Evolutionary conservation across 2,329 filamentous ascomycete genomes (phyloP).

Genomic region (Lachnum nothofagi): DNA sequence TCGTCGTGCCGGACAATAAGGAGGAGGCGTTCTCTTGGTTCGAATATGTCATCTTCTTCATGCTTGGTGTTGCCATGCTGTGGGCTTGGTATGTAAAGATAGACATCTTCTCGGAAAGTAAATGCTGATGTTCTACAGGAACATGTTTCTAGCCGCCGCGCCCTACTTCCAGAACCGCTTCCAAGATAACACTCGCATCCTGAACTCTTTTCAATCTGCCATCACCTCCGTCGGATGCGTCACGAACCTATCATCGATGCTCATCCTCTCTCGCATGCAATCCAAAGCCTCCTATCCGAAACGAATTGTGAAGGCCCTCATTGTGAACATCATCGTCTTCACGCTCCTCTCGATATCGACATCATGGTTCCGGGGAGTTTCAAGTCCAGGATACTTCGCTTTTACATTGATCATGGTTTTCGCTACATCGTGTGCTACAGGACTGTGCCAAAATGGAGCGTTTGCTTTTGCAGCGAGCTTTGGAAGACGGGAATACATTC

Average conservation of each 20-base stretch:
- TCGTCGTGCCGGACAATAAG: slow-evolving; percentile 14
- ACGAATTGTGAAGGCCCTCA: slow-evolving; percentile 72
- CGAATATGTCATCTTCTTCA: slow-evolving; percentile 78
- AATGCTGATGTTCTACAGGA: slow-evolving; percentile 53
- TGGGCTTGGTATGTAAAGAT: slow-evolving; percentile 78
- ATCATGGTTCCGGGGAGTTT: slow-evolving; percentile 55
- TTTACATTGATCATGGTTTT: slow-evolving; percentile 82
- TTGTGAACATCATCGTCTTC: slow-evolving; percentile 74
- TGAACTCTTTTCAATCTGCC: slow-evolving; percentile 79
- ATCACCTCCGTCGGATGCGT: slow-evolving; percentile 82
- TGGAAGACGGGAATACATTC: slow-evolving; percentile 80
- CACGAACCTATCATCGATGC: slow-evolving; percentile 71
- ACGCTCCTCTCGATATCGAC: slow-evolving; percentile 76
- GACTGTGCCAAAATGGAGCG: slow-evolving; percentile 85
- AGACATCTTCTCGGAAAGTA: slow-evolving; percentile 9
- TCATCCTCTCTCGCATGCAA: slow-evolving; percentile 76
- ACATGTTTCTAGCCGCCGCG: slow-evolving; percentile 95
- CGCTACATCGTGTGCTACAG: slow-evolving; percentile 71
- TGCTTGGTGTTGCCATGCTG: slow-evolving; percentile 88
- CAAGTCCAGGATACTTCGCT: slow-evolving; percentile 64
- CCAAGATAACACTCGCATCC: slow-evolving; percentile 61
- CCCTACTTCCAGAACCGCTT: slow-evolving; percentile 90
- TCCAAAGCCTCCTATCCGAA: slow-evolving; percentile 78
- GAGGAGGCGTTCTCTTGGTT: slow-evolving; percentile 69
- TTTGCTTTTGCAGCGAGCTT: slow-evolving; percentile 89